Evolutionary conservation across 202 grass and related monocot genomes (phyloP), one percentile per base, ranked within the genome.

Genomic region (Dendrocalamus latiflorus): DNA sequence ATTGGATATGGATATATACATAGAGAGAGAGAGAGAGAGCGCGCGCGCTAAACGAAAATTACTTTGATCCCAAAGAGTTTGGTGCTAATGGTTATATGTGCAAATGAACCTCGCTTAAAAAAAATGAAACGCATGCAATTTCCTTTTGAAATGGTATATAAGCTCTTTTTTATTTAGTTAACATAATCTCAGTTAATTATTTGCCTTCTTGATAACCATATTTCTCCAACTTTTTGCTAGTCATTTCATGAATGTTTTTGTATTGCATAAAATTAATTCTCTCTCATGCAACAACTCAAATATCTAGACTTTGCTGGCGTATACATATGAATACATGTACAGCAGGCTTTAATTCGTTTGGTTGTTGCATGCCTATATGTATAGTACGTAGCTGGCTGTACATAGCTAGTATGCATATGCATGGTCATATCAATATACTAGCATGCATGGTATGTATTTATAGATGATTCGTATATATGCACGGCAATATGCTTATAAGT

Each of bases 201-300:
- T 58, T 50, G 39, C 20, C 37, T 74, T n/a, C 18, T 20, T 26
- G 28, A 38, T 86, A 37, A 33, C 47, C 48, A 25, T 67, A 16
- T 78, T 34, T 81, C 12, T 39, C 73, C 33, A 70, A 54, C 43
- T 81, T 26, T 80, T 80, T 44, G 59, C 84, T 58, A 63, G 18
- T 45, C 61, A 56, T 15, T 80, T 55, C 36, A 26, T 68, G 49
- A 13, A 38, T 18, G 12, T 43, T 37, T 69, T 22, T 69, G 12
- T 25, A 56, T 41, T 79, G 44, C 28, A 51, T 37, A 66, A 17
- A 51, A 51, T 65, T 42, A 56, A 11, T 58, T 58, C 4, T 57
- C 55, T 58, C 22, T 58, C 14, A 55, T 42, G 13, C 34, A 68
- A 54, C 12, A 42, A 8, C 26, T 44, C 22, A 62, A 18, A 16